phyloP scores from a whole-genome alignment of 2,329 filamentous ascomycete genomes.

The Fusarium pseudonygamai region DNA sequence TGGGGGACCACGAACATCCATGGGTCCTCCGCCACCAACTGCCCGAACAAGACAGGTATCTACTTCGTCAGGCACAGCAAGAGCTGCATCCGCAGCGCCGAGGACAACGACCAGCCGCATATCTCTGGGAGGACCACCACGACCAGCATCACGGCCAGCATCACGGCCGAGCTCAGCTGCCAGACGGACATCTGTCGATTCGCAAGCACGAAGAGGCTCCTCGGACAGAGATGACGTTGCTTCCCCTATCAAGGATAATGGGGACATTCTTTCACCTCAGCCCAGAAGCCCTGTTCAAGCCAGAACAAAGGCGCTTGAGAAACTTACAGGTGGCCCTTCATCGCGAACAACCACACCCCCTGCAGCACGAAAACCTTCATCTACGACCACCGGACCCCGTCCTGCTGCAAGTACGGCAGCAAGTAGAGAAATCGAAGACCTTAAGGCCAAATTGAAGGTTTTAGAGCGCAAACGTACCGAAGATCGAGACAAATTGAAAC shows the following conservation, averaged over 20 bases:
- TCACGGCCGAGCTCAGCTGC: slow-evolving; percentile 51
- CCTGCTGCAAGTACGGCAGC: slow-evolving; percentile 59
- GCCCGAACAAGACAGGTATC: slow-evolving; percentile 58
- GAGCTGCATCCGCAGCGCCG: slow-evolving; percentile 45
- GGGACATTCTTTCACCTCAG: slow-evolving; percentile 60
- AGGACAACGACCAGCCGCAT: slow-evolving; percentile 55
- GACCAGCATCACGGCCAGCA: slow-evolving; percentile 44
- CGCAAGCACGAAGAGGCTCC: slow-evolving; percentile 54
- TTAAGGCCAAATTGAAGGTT: slow-evolving; percentile 87
- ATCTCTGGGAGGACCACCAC: slow-evolving; percentile 51
- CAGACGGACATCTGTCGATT: slow-evolving; percentile 59
- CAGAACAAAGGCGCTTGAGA: slow-evolving; percentile 63
- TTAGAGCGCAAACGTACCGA: slow-evolving; percentile 88
- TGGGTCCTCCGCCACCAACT: slow-evolving; percentile 69
- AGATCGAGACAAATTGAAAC: slow-evolving; percentile 85
- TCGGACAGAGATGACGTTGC: slow-evolving; percentile 50
- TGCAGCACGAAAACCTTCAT: slow-evolving; percentile 41
- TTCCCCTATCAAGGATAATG: slow-evolving; percentile 61
- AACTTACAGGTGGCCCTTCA: slow-evolving; percentile 54
- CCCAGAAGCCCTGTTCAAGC: slow-evolving; percentile 61
- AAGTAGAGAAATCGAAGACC: slow-evolving; percentile 80
- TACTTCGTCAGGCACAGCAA: slow-evolving; percentile 51
- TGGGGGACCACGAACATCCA: slow-evolving; percentile 67
- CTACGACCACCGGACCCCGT: slow-evolving; percentile 44
- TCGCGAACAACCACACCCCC: slow-evolving; percentile 46